A percentile compares a stretch with the other conserved stretches of the same genome.
Evolutionary conservation across 2,329 filamentous ascomycete genomes (phyloP).

Genomic region (Amphichorda felina): DNA sequence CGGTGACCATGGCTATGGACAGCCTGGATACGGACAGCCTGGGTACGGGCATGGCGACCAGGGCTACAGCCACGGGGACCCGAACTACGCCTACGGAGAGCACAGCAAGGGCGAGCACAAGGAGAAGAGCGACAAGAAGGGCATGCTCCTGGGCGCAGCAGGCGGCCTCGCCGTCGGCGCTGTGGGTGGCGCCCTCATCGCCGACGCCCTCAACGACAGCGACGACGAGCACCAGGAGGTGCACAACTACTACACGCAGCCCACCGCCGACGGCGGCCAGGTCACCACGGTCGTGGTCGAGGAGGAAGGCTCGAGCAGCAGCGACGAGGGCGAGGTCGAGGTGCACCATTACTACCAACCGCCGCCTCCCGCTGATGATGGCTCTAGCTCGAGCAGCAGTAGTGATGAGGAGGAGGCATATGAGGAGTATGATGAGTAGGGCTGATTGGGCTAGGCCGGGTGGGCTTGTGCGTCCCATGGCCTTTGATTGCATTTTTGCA

Average conservation of each 20-base stretch:
- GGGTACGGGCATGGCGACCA: neutral
- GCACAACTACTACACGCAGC: neutral
- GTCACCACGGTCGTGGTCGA: neutral
- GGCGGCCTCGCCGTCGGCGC: constrained; percentile 47
- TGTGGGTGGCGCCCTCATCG: constrained; percentile 44
- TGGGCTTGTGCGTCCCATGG: no score
- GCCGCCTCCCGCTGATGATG: neutral
- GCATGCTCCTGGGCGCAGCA: constrained; percentile 44
- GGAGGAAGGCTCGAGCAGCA: neutral
- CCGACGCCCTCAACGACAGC: constrained; percentile 32
- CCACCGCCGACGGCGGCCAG: neutral
- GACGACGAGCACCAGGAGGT: constrained; percentile 8
- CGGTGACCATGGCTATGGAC: constrained; percentile 2
- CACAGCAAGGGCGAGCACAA: constrained; percentile 20
- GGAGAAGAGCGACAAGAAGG: constrained; percentile 32
- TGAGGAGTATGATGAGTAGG: constrained; percentile 3
- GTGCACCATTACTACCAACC: neutral
- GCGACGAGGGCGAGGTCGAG: neutral
- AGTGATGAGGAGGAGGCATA: neutral
- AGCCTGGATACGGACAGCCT: no score
- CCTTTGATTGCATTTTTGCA: no score
- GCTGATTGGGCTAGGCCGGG: no score
- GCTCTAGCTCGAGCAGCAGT: neutral
- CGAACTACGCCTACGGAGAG: constrained; percentile 3
- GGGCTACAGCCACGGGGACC: neutral